Evolutionary conservation across 495 filamentous ascomycete genomes (phyloP).

Genomic region (Neurospora sp.): DNA sequence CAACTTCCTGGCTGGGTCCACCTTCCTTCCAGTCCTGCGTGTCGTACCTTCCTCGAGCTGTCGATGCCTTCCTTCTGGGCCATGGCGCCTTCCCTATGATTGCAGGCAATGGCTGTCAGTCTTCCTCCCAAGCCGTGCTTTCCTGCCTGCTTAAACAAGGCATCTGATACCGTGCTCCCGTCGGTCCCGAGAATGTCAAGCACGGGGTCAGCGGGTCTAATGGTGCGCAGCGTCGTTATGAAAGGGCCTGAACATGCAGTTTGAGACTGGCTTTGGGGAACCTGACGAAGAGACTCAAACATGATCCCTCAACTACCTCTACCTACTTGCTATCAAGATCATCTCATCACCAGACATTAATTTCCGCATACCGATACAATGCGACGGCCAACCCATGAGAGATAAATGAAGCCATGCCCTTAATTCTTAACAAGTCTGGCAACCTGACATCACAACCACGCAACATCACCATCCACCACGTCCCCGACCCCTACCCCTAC

Average conservation of each 20-base stretch:
- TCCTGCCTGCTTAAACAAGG: no score
- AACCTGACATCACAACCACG: background rate
- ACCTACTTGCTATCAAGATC: background rate
- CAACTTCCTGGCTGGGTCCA: background rate
- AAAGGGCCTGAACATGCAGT: background rate
- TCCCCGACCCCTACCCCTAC: slow-evolving; percentile 8
- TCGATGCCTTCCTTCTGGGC: no score
- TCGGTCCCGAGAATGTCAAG: no score
- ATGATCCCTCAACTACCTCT: background rate
- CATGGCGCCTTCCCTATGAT: no score
- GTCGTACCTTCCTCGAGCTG: no score
- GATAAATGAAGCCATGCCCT: background rate
- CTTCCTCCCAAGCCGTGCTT: no score
- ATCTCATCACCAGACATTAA: background rate
- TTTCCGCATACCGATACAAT: no score
- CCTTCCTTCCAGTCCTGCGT: no score
- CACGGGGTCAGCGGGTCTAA: no score
- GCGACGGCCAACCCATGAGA: background rate
- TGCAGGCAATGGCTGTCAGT: no score
- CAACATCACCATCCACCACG: background rate
- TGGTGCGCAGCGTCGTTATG: background rate
- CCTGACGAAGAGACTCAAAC: background rate
- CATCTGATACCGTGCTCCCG: no score
- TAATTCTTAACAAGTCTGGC: background rate
- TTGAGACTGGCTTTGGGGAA: background rate